Evolutionary conservation across 1,284 basidiomycete genomes (phyloP).

Genomic region (Fomitopsis pinicola): DNA sequence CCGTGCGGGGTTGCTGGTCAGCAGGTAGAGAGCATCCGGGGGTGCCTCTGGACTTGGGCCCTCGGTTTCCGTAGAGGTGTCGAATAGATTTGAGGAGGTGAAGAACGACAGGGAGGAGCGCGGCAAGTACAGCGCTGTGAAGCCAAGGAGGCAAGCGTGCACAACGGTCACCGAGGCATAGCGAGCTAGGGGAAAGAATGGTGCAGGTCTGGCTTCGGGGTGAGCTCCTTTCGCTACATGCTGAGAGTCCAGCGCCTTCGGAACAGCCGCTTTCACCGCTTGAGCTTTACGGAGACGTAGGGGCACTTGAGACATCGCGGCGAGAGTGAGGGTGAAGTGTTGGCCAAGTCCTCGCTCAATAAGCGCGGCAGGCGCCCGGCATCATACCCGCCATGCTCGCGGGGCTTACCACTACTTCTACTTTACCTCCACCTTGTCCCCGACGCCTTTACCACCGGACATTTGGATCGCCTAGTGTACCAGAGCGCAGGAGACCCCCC

Average conservation of each 20-base stretch:
- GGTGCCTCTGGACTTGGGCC: neutral
- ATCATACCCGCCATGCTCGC: no score
- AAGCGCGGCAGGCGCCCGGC: neutral
- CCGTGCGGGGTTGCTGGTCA: constrained; percentile 59
- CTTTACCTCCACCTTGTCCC: no score
- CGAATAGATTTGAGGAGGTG: constrained; percentile 12
- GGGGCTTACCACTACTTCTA: no score
- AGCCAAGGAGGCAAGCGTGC: constrained; percentile 62
- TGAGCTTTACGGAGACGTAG: neutral
- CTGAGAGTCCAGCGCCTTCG: neutral
- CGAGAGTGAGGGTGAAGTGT: neutral
- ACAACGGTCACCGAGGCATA: constrained; percentile 76
- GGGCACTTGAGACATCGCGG: neutral
- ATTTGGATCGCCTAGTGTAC: no score
- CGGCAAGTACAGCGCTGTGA: constrained; percentile 64
- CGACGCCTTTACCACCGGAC: no score
- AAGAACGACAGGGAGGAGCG: constrained; percentile 47
- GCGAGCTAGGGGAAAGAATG: constrained; percentile 39
- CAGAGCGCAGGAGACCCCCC: no score
- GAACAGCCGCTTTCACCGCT: neutral
- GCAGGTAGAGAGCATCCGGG: constrained; percentile 48
- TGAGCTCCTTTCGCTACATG: neutral
- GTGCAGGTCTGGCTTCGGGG: neutral
- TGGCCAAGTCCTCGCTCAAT: neutral
- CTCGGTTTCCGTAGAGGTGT: neutral